Evolutionary conservation across 1,139 yeast genomes (phyloP).

Genomic region (Magnusiomyces clavatus): DNA sequence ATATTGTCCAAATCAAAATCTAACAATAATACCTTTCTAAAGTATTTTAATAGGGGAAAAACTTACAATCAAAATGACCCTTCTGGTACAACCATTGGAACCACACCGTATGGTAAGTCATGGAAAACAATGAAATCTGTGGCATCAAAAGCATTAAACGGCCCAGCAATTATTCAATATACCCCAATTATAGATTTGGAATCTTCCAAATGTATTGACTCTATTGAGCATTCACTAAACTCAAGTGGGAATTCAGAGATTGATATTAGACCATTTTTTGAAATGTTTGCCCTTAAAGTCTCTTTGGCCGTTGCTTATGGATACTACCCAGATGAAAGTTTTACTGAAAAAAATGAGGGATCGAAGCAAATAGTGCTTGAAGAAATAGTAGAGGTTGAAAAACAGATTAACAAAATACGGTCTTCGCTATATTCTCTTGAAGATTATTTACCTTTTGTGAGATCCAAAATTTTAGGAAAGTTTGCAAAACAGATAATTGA

Average conservation of each 20-base stretch:
- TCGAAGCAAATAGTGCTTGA: conserved; percentile 34
- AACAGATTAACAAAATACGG: conserved; percentile 51
- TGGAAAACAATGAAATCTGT: conserved; percentile 48
- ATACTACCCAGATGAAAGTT: conserved; percentile 35
- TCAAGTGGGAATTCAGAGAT: conserved; percentile 30
- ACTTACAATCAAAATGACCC: too few species aligned
- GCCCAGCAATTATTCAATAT: conserved; percentile 28
- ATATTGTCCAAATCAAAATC: conserved; percentile 50
- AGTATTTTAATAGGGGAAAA: too few species aligned
- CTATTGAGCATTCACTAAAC: conserved; percentile 7
- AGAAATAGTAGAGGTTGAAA: conserved; percentile 59
- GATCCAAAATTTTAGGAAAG: conserved; percentile 22
- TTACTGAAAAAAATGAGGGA: too few species aligned
- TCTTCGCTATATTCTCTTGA: conserved; percentile 55
- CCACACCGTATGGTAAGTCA: conserved; percentile 59
- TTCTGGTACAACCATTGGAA: conserved; percentile 53
- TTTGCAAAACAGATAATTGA: conserved; percentile 27
- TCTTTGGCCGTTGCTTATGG: conserved; percentile 36
- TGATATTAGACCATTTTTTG: conserved; percentile 39
- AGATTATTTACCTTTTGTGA: conserved; percentile 52
- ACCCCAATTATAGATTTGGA: conserved; percentile 41
- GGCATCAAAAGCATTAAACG: conserved; percentile 45
- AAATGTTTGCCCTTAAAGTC: conserved; percentile 49
- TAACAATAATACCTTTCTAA: conserved; percentile 28
- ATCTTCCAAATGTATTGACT: conserved; percentile 26